Evolutionary conservation across 805 yeast species (phyloP).

Genomic region (Saturnispora bothae): DNA sequence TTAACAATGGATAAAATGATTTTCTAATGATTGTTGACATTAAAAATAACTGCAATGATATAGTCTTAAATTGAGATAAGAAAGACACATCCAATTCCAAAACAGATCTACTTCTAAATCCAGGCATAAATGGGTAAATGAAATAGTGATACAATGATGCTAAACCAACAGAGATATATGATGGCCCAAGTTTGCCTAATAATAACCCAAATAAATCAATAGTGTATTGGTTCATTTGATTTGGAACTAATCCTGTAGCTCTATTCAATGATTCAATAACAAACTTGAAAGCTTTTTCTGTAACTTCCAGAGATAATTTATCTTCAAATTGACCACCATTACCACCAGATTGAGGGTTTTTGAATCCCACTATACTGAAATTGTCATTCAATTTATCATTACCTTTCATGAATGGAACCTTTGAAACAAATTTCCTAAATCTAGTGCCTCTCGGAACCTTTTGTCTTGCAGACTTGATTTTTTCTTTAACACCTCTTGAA

Average conservation of each 20-base stretch:
- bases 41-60: conserved; percentile 35
- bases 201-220: conserved; percentile 58
- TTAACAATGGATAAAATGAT: conserved; percentile 63
- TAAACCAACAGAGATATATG: conserved; percentile 64
- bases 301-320: conserved; percentile 32
- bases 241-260: conserved; percentile 60
- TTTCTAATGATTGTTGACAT: conserved; percentile 65
- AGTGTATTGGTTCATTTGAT: conserved; percentile 49
- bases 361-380: conserved; percentile 7
- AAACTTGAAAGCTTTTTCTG: conserved; percentile 57
- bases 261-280: conserved; percentile 73
- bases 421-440: conserved; percentile 19
- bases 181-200: conserved; percentile 58
- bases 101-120: conserved; percentile 19
- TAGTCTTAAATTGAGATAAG: conserved; percentile 17
- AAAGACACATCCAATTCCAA: conserved; percentile 16
- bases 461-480: conserved; percentile 10
- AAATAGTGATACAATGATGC: conserved; percentile 48
- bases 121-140: conserved; percentile 17
- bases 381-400: conserved; percentile 27
- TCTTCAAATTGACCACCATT: conserved; percentile 10
- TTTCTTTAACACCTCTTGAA: conserved; percentile 10
- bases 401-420: conserved; percentile 40
- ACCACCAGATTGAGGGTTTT: background rate
- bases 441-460: conserved; percentile 14